A percentile compares a stretch with the other conserved stretches of the same genome.
These are phyloP conservation scores for Blastomyces silverae DNA, from an alignment of 2,329 filamentous ascomycete genomes.

Conservation along the genomic window DNA sequence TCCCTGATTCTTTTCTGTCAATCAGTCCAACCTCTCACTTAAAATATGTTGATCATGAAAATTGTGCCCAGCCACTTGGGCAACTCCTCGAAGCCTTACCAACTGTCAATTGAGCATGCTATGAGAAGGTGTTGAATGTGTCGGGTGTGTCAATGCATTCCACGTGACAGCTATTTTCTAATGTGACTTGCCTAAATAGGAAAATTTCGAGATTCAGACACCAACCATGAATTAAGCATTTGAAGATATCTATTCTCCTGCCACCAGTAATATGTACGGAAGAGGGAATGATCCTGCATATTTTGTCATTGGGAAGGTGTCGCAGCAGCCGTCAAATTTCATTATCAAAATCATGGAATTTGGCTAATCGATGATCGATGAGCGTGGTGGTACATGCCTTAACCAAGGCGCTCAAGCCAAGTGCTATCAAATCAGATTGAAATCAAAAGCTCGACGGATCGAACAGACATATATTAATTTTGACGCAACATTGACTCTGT, in stretches of 20 bases:
- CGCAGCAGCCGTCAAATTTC: neutral
- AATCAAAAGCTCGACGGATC: neutral
- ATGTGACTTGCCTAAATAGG: neutral
- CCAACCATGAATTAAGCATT: neutral
- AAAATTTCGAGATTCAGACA: neutral
- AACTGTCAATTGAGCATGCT: no score
- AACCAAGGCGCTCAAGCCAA: neutral
- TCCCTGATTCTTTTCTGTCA: neutral
- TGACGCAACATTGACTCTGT: neutral
- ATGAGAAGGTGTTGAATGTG: no score
- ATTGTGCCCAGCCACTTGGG: neutral
- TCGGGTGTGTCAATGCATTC: no score
- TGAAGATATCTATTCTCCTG: neutral
- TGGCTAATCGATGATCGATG: neutral
- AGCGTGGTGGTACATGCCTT: neutral
- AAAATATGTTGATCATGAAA: neutral
- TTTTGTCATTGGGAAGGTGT: neutral
- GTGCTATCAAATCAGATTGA: neutral
- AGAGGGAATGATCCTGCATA: neutral
- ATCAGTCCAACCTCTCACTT: conserved; percentile 1
- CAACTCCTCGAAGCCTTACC: no score
- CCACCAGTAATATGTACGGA: neutral
- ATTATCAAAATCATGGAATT: neutral
- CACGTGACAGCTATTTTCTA: no score
- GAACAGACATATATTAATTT: neutral